Base-by-base conservation (phyloP, 2,329 filamentous ascomycete genomes). In the Zymoseptoria crescenta region DNA sequence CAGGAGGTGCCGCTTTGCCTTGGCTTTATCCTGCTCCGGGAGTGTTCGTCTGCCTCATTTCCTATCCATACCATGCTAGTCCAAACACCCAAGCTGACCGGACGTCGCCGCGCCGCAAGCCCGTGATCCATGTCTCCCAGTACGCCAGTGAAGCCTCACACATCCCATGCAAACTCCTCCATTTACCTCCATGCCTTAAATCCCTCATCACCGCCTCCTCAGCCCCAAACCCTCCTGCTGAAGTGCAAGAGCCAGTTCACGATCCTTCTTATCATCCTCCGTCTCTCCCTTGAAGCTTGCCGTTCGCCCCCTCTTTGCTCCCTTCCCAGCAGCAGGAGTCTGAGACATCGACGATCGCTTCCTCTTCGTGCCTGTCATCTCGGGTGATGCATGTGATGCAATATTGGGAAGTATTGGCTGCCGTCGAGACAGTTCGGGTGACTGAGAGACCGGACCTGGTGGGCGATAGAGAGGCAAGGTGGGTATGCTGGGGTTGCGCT, bases 401-500 rank as follows among this genome's bases (percentile, higher is more conserved):
- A 60, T 62, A 52, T 61, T 66, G 16, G 48, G 49, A n/a, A 63
- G 13, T 3, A 52, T 54, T 29, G 67, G 66, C 41, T 65, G 60
- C 8, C 64, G 62, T 35, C 65, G 67, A 20, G 56, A 54, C 56
- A 65, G 57, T 53, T 71, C 70, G 1, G 70, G 70, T 27, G 69
- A 70, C 35, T 62, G 62, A 2, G 68, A 70, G 29, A 67, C 54
- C 10, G 67, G 64, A 16, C 63, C 63, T 10, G 69, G 70, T 8
- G 69, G 70, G 35, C 65, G 61, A 49, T 67, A 72, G 24, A 71
- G 63, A 9, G 70, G 69, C 24, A 70, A 49, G 8, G 55, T 56
- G 49, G 54, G 60, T 7, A 56, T 56, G 28, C 57, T 63, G 8
- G 56, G 59, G 50, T 63, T 24, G 24, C 24, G 24, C 61, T 28